These are phyloP conservation scores for Thalia dealbata DNA, from an alignment of 176 grass and related monocot species.

Conservation along the genomic window DNA sequence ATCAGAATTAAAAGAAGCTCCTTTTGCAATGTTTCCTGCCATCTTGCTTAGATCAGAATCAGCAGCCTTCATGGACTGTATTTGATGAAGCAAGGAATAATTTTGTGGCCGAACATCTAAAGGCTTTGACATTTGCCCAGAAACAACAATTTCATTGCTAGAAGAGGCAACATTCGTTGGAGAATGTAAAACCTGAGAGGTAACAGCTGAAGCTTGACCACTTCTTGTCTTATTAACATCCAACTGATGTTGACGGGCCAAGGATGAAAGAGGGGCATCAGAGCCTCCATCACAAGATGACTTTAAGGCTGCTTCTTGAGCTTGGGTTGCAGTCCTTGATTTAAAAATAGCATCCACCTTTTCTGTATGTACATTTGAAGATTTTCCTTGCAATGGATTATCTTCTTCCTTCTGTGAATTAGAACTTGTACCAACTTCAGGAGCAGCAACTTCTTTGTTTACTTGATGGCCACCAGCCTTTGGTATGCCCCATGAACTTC, in stretches of 20 bases:
- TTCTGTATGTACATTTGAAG: neutral
- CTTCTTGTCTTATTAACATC: slow-evolving; percentile 36
- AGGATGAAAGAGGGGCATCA: slow-evolving; percentile 34
- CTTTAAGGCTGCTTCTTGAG: slow-evolving; percentile 40
- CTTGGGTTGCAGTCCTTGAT: slow-evolving; percentile 28
- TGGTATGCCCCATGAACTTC: neutral
- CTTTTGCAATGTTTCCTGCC: slow-evolving; percentile 46
- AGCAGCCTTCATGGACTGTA: slow-evolving; percentile 53
- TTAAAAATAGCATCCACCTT: slow-evolving; percentile 33
- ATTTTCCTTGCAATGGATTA: slow-evolving; percentile 4
- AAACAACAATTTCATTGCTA: slow-evolving; percentile 34
- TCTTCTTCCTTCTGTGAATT: slow-evolving; percentile 23
- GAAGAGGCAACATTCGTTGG: slow-evolving; percentile 20
- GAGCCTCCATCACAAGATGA: slow-evolving; percentile 34
- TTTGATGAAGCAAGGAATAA: slow-evolving; percentile 73
- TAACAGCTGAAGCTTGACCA: slow-evolving; percentile 32
- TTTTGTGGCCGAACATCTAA: slow-evolving; percentile 59
- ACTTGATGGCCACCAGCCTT: slow-evolving; percentile 4
- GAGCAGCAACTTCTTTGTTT: slow-evolving; percentile 7
- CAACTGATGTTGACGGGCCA: slow-evolving; percentile 42
- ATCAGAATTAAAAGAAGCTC: slow-evolving; percentile 44
- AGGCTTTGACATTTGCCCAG: slow-evolving; percentile 40
- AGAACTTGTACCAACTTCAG: slow-evolving; percentile 19
- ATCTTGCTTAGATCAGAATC: slow-evolving; percentile 51
- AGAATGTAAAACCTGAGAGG: slow-evolving; percentile 35